phyloP scores from a whole-genome alignment of 2,329 filamentous ascomycete genomes.

The Cladosporium velox region DNA sequence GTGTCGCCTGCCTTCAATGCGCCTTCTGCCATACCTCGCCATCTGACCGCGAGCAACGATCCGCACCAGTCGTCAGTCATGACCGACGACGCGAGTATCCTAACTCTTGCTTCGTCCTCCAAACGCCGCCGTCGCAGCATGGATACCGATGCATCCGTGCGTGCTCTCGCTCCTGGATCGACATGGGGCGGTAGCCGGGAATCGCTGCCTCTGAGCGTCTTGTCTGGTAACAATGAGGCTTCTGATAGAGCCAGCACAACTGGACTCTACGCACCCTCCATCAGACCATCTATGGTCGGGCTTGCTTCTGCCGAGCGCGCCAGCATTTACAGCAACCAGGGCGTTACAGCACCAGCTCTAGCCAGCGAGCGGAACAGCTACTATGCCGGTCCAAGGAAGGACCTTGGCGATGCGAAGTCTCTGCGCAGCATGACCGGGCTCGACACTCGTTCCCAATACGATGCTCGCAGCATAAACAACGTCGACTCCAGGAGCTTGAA shows the following conservation, averaged over 20 bases:
- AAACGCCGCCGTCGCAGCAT: constrained; percentile 77
- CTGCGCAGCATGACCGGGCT: constrained; percentile 36
- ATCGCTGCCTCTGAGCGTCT: constrained; percentile 73
- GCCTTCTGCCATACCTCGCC: constrained; percentile 71
- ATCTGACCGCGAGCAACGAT: constrained; percentile 60
- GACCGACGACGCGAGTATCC: constrained; percentile 81
- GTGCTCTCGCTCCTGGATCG: constrained; percentile 79
- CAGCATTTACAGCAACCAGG: constrained; percentile 65
- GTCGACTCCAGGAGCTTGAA: constrained; percentile 13
- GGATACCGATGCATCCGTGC: constrained; percentile 83
- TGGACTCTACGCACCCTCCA: constrained; percentile 41
- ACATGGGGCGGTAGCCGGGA: constrained; percentile 81
- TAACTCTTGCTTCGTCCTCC: constrained; percentile 80
- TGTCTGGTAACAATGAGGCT: constrained; percentile 69
- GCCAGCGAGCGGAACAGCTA: constrained; percentile 78
- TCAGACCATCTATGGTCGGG: constrained; percentile 55
- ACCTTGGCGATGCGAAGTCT: constrained; percentile 34
- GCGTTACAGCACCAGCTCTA: constrained; percentile 58
- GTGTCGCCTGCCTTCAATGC: constrained; percentile 55
- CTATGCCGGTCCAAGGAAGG: constrained; percentile 61
- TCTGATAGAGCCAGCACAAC: constrained; percentile 36
- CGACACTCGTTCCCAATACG: constrained; percentile 22
- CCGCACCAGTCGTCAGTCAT: constrained; percentile 76
- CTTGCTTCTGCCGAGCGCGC: constrained; percentile 66
- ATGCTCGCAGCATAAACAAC: constrained; percentile 27